phyloP scores from a whole-genome alignment of 2,329 filamentous ascomycete species.

The Laburnicola sp. region DNA sequence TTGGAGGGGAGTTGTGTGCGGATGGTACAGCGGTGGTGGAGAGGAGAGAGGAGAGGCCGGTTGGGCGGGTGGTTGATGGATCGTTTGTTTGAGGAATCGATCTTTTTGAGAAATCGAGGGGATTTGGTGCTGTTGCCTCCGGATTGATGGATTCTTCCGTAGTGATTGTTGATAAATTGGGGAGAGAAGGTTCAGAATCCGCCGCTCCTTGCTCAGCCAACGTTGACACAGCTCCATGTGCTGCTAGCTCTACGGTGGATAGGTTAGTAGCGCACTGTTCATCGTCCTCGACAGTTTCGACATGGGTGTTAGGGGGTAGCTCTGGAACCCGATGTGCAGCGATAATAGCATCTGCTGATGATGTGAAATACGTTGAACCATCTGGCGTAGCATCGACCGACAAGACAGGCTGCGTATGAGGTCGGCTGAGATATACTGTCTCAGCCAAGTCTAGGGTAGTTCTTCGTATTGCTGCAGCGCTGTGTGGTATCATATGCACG shows the following conservation, averaged over 20 bases:
- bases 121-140: not conserved
- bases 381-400: constrained; percentile 55
- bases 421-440: constrained; percentile 64
- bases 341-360: constrained; percentile 77
- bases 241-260: not conserved
- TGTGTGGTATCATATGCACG: constrained; percentile 60
- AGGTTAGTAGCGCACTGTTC: not conserved
- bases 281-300: not conserved
- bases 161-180: not conserved
- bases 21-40: constrained; percentile 14
- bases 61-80: no score
- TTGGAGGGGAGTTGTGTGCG: constrained; percentile 11
- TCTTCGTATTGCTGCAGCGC: constrained; percentile 53
- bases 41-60: constrained; percentile 34
- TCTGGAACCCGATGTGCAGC: constrained; percentile 71
- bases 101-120: constrained; percentile 3
- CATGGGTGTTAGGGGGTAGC: constrained; percentile 6
- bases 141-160: no score
- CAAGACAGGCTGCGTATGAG: constrained; percentile 79
- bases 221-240: not conserved
- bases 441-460: constrained; percentile 47
- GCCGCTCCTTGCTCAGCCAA: no score
- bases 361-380: constrained; percentile 70
- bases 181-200: no score
- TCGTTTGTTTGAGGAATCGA: no score